phyloP scores from a whole-genome alignment of 805 yeast genomes.

The baker's yeast (Saccharomyces cerevisiae) region DNA sequence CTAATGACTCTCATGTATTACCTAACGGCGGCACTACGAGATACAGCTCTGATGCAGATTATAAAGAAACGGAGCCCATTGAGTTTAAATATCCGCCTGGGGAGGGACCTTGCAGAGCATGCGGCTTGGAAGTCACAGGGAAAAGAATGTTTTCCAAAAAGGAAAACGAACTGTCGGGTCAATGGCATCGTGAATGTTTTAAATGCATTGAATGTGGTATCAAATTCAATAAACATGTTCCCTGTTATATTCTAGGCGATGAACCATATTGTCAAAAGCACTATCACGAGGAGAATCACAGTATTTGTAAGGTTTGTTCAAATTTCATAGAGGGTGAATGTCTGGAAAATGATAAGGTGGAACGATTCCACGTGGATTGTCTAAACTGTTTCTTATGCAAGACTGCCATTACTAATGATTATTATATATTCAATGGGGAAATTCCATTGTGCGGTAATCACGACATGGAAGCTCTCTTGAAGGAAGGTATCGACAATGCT shows the following conservation, averaged over 20 bases:
- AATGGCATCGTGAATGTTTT: slow-evolving; percentile 91
- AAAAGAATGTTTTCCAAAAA: slow-evolving; percentile 79
- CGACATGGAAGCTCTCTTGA: slow-evolving; percentile 19
- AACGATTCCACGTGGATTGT: slow-evolving; percentile 71
- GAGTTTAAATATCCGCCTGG: slow-evolving; percentile 43
- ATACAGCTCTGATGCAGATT: neutral
- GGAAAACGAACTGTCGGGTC: slow-evolving; percentile 48
- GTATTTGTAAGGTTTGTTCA: slow-evolving; percentile 64
- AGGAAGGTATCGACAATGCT: slow-evolving; percentile 6
- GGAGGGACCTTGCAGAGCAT: slow-evolving; percentile 74
- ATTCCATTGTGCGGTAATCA: slow-evolving; percentile 26
- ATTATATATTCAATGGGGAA: slow-evolving; percentile 29
- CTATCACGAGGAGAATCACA: slow-evolving; percentile 64
- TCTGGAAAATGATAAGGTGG: slow-evolving; percentile 62
- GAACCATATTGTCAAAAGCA: slow-evolving; percentile 75
- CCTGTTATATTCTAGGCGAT: slow-evolving; percentile 72
- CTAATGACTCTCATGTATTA: neutral
- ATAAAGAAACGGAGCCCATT: neutral
- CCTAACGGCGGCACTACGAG: neutral
- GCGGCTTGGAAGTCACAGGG: slow-evolving; percentile 45
- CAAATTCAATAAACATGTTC: slow-evolving; percentile 49
- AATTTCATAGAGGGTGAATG: slow-evolving; percentile 86
- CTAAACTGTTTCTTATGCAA: slow-evolving; percentile 60
- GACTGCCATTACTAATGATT: slow-evolving; percentile 43
- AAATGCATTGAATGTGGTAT: slow-evolving; percentile 57